Base-by-base conservation (phyloP, 2,329 filamentous ascomycete genomes). In the Ophioceras dolichostomum region DNA sequence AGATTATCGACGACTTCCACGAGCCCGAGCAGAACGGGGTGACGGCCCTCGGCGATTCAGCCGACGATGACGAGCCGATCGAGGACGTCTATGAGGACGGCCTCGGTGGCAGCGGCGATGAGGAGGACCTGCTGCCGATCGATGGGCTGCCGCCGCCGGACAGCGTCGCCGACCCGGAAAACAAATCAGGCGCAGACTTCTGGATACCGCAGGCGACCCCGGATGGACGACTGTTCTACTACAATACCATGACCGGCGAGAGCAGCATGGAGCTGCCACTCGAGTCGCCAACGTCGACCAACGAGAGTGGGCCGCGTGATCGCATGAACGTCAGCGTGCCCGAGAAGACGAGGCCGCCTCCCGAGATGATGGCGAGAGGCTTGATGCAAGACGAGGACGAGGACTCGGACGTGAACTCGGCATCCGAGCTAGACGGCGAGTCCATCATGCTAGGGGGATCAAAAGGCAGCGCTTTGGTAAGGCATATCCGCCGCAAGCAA, bases 171-270 rank as follows among this genome's bases (percentile, higher is more conserved):
- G 22, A 26, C 22, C 22, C 22, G 22, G 8, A 8, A 12, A 79
- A 80, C 51, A 83, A 84, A 52, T 88, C 91, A 48, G 79, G 89
- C 55, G 87, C 89, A 32, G 89, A 93, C 46, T 98, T 94, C 55
- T 98, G 91, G 91, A 94, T 98, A 47, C 91, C 91, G 14, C 91
- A 98, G 63, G 91, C 88, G 12, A 98, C 91, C 0, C 76, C 85
- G 2, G 88, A 96, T 55, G 91, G 91, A 38, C 75, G 88, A 39
- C 62, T 98, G 18, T 98, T 93, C 60, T 98, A 96, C 62, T 96
- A 94, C 70, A 98, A 98, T 59, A 96, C 89, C 44, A 78, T 95
- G 64, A 98, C 91, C 0, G 88, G 89, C 39, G 86, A 93, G 52
- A 93, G 84, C 53, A 93, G 84, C 44, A 91, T 88, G 76, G 91